Evolutionary conservation across 805 yeast genomes (phyloP).

Genomic region (Kuraishia molischiana): DNA sequence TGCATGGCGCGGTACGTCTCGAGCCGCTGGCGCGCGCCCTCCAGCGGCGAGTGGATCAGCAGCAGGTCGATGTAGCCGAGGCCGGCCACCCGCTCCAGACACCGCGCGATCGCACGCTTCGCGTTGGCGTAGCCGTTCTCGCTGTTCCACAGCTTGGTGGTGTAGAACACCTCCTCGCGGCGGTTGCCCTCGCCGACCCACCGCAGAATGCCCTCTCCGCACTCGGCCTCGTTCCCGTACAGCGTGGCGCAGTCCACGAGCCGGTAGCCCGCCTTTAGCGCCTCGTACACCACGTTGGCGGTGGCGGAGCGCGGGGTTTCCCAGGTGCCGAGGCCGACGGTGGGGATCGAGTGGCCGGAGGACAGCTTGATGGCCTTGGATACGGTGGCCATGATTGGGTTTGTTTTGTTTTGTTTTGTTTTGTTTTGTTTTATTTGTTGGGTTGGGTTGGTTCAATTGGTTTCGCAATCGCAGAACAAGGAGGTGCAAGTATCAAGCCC

Average conservation of each 20-base stretch:
- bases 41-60: slow-evolving; percentile 56
- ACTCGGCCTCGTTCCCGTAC: slow-evolving; percentile 38
- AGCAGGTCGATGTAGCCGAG: slow-evolving; percentile 66
- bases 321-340: slow-evolving; percentile 42
- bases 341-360: slow-evolving; percentile 43
- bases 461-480: no score
- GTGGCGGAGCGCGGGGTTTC: slow-evolving; percentile 25
- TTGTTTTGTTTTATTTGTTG: not conserved
- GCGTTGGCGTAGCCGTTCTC: slow-evolving; percentile 53
- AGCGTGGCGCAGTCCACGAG: slow-evolving; percentile 38
- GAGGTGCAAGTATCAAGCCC: no score
- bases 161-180: slow-evolving; percentile 47
- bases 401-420: not conserved
- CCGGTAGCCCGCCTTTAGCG: slow-evolving; percentile 33
- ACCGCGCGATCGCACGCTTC: slow-evolving; percentile 43
- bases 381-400: slow-evolving; percentile 2
- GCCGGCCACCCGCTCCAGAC: slow-evolving; percentile 39
- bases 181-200: slow-evolving; percentile 30
- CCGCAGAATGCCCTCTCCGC: slow-evolving; percentile 34
- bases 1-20: slow-evolving; percentile 69
- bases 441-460: no score
- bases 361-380: slow-evolving; percentile 27
- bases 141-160: slow-evolving; percentile 68
- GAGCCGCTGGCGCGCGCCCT: slow-evolving; percentile 35
- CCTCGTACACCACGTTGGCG: slow-evolving; percentile 28